These are phyloP conservation scores for Rhytidiadelphus loreus DNA, from an alignment of 225 moss, liverwort and hornwort genomes.

Conservation along the genomic window DNA sequence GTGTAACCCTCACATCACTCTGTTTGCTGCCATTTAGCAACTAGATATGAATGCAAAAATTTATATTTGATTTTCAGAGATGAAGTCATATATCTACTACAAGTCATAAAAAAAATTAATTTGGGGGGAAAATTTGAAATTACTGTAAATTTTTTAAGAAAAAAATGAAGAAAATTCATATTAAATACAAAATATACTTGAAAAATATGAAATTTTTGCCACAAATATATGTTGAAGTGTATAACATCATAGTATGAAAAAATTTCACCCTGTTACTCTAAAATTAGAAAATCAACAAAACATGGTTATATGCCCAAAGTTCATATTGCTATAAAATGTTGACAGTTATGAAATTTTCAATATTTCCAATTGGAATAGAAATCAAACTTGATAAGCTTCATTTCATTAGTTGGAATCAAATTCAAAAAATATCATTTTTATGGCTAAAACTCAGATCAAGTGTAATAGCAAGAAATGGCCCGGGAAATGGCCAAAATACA, in stretches of 20 bases:
- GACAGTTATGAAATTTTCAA: neutral
- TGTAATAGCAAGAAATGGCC: neutral
- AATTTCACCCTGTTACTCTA: accelerated
- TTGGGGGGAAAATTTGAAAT: neutral
- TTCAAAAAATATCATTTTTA: neutral
- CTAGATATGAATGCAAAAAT: neutral
- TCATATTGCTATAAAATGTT: neutral
- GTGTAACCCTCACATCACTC: no score
- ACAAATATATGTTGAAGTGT: neutral
- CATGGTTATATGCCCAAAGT: neutral
- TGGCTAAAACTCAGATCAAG: neutral
- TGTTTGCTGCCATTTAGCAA: neutral
- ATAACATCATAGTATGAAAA: neutral
- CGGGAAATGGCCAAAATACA: no score
- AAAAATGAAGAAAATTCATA: neutral
- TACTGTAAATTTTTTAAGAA: neutral
- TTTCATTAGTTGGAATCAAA: no score
- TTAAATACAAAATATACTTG: neutral
- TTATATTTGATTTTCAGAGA: neutral
- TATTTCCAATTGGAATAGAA: neutral
- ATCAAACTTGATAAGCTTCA: neutral
- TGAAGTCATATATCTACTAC: neutral
- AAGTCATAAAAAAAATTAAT: neutral
- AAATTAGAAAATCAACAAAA: neutral
- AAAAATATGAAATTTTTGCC: neutral